Base-by-base conservation (phyloP, 768 basidiomycete species). In the Boletus sp. region DNA sequence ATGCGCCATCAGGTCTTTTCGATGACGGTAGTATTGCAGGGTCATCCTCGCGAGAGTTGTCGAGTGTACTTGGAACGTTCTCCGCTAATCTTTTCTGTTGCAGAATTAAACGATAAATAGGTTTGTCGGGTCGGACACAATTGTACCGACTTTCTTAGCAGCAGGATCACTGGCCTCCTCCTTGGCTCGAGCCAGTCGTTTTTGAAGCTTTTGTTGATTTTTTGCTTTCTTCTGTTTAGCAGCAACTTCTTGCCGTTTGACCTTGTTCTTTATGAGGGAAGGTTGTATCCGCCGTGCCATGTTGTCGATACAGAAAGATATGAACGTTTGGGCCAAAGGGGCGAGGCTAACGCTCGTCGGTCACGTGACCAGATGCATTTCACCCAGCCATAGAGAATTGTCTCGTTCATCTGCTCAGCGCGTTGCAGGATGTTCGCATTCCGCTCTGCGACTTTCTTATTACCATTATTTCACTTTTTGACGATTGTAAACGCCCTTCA, bases 31-130 rank as follows among this genome's bases (percentile, higher is more conserved):
- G 60, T 34, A 57, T 55, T 57, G 56, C 59, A 7, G 85, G 86
- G 65, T 88, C 88, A 66, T 84, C 89, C 70, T 95, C 88, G 57
- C 95, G 84, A 55, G 85, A 89, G 68, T 98, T 98, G 67, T 99
- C 97, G 23, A 98, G 82, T 0, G 97, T 99, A 42, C 82, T 81
- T 1, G 95, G 95, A 10, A 95, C 79, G 75, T 97, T 97, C 63
- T 88, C 83, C 7, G 82, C 79, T 23, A 90, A 73, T 53, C 94
- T 84, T 84, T 86, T 87, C 93, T 95, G 54, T 45, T 90, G 49
- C 21, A 21, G 41, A 38, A 48, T 35, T n/a, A 23, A 27, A 15
- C 38, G 44, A 49, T 55, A 32, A 30, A 29, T 15, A 35, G 38
- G 32, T 46, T 25, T 5, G 30, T 50, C 39, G 34, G 23, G 47